Evolutionary conservation across 2,329 filamentous ascomycete genomes (phyloP), one percentile per base, ranked within the genome.

Genomic region (Orbilia oligospora): DNA sequence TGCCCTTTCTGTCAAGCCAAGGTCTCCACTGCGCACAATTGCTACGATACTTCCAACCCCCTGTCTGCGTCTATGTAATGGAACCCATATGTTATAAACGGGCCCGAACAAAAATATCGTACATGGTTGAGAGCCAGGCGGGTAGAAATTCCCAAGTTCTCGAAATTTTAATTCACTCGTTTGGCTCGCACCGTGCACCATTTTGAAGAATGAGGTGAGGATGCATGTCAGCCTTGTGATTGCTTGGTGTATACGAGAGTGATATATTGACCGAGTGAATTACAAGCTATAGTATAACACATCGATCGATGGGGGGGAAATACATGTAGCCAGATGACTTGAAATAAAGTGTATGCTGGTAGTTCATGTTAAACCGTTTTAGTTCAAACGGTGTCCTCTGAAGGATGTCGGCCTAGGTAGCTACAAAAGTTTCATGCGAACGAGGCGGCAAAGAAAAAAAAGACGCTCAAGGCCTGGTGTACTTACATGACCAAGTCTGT

Each of bases 41-140:
- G n/a, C 30, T 38, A 18, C n/a, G n/a, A n/a, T n/a, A n/a, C 48
- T 33, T 33, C 20, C 22, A 30, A 33, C 24, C 27, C 51, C 56
- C 20, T 41, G 56, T 24, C 20, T 61, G 36, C 56, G 18, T 41
- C 56, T 61, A 8, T 44, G 56, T 9, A 6, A 22, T 36, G 53
- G 53, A 22, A 58, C 30, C 22, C 30, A 27, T 61, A 36, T 20
- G 56, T 27, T 61, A 61, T 44, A 61, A 61, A 61, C 56, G 27
- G 56, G 55, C 33, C 36, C 33, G 33, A 61, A 61, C 55, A 61
- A 61, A 61, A 61, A 61, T 61, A 61, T 61, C 55, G 20, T 61
- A 61, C 55, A 61, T 61, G 18, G 14, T 41, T 36, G 24, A 61
- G 20, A 14, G 30, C 38, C 5, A 41, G 18, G 14, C 22, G 24